Base-by-base conservation (phyloP, 1,284 basidiomycete genomes). In the Megacollybia platyphylla region DNA sequence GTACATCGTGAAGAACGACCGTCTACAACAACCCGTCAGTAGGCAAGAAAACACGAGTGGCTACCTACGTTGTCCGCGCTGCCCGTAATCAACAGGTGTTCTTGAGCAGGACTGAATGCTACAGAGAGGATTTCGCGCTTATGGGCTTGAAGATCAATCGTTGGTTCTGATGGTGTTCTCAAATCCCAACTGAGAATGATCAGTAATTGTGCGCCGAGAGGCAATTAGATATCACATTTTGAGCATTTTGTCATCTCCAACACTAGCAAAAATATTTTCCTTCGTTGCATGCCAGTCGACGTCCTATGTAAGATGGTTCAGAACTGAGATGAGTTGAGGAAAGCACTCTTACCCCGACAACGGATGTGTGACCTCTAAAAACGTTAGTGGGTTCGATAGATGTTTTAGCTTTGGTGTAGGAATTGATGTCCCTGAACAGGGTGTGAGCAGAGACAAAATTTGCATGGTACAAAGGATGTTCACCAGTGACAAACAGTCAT, bases 401-500 rank as follows among this genome's bases (percentile, higher is more conserved):
- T 20, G 72, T 71, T 49, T 81, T 86, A 24, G 71, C 71, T 63
- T 93, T 97, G 18, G 82, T 75, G 61, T 94, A 98, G 4, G 79
- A 76, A 57, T 87, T 88, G 39, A 97, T 69, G 61, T 98, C 94
- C 94, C 89, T 92, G 54, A 6, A 6, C 36, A 44, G 42, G 44
- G 37, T 44, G 34, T 31, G 30, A 45, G 20, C 36, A 42, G 41
- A 28, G 44, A 17, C 27, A 18, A 34, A 36, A 9, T n/a, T 34
- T 36, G 8, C 39, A 17, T 37, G 42, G 26, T 20, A 7, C 11
- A 20, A 18, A 36, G 24, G 10, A 36, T 18, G 57, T 74, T 49
- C 54, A 88, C 91, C 94, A 99, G 56, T 93, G 81, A 54, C 92
- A 97, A 27, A 98, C 79, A 0, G 93, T 97, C 65, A 85, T 89